Percentiles rank a stretch among this genome's conserved stretches.
phyloP scores from a whole-genome alignment of 2,329 filamentous ascomycete genomes.

The Cladosporium sp. region DNA sequence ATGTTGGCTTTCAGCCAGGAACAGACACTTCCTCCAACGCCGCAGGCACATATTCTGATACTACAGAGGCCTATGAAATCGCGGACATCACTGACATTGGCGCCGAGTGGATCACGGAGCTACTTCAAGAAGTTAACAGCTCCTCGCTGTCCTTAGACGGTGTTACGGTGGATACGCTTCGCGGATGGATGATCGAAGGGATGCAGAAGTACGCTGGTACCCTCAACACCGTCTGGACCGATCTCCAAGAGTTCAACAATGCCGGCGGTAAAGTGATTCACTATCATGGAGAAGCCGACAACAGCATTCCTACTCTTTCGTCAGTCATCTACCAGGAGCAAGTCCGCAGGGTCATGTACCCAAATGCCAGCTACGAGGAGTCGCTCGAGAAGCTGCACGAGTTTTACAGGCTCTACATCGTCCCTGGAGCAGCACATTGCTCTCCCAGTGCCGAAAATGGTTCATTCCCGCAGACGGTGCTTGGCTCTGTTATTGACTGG shows the following conservation, averaged over 20 bases:
- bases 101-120: constrained; percentile 39
- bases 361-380: constrained; percentile 31
- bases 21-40: constrained; percentile 12
- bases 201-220: constrained; percentile 46
- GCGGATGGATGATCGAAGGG: constrained; percentile 49
- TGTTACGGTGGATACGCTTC: constrained; percentile 53
- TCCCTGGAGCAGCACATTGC: constrained; percentile 52
- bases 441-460: constrained; percentile 27
- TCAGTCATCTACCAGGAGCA: constrained; percentile 53
- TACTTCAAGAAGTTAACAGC: constrained; percentile 36
- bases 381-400: constrained; percentile 33
- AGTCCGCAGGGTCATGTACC: constrained; percentile 49
- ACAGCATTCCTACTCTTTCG: constrained; percentile 48
- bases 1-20: constrained; percentile 33
- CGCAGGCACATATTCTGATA: constrained; percentile 26
- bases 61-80: constrained; percentile 28
- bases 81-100: constrained; percentile 28
- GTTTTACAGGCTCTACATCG: constrained; percentile 51
- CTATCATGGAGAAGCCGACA: constrained; percentile 54
- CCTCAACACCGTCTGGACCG: constrained; percentile 50
- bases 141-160: constrained; percentile 33
- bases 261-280: constrained; percentile 53
- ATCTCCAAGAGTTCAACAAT: constrained; percentile 46
- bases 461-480: constrained; percentile 42
- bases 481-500: constrained; percentile 35